Evolutionary conservation across 1,284 basidiomycete species (phyloP).

Genomic region (Neolentinus lepideus): DNA sequence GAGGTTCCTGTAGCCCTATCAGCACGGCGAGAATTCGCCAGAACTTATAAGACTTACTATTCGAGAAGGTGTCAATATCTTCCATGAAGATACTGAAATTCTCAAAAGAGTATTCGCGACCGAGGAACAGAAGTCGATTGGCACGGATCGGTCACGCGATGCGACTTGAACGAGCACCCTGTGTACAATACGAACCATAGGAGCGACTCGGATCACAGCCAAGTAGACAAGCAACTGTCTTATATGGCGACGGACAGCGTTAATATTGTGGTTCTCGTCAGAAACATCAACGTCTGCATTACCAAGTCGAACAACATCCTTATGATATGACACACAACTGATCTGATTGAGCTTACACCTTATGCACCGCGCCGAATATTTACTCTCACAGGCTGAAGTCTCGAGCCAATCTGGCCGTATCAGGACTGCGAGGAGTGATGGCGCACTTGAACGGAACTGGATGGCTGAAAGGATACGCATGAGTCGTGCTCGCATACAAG

Average conservation of each 20-base stretch:
- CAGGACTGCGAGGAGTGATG: background rate
- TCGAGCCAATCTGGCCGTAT: background rate
- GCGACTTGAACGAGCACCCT: no score
- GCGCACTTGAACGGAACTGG: background rate
- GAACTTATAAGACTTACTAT: background rate
- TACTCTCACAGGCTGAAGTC: background rate
- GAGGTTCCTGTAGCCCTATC: background rate
- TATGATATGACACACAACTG: no score
- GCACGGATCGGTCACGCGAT: no score
- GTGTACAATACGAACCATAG: no score
- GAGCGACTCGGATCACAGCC: no score
- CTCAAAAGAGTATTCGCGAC: background rate
- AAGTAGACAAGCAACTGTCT: no score
- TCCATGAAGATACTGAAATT: background rate
- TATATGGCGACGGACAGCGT: no score
- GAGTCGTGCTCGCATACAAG: background rate
- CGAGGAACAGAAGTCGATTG: no score
- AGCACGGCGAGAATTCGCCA: background rate
- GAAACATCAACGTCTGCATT: no score
- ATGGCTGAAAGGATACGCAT: background rate
- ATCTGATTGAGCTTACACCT: no score
- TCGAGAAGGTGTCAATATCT: background rate
- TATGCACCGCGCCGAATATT: background rate
- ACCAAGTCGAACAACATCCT: no score
- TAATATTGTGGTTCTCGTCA: no score